These are phyloP conservation scores for Puccinia coronata DNA, from an alignment of 1,284 basidiomycete species.

Conservation along the genomic window DNA sequence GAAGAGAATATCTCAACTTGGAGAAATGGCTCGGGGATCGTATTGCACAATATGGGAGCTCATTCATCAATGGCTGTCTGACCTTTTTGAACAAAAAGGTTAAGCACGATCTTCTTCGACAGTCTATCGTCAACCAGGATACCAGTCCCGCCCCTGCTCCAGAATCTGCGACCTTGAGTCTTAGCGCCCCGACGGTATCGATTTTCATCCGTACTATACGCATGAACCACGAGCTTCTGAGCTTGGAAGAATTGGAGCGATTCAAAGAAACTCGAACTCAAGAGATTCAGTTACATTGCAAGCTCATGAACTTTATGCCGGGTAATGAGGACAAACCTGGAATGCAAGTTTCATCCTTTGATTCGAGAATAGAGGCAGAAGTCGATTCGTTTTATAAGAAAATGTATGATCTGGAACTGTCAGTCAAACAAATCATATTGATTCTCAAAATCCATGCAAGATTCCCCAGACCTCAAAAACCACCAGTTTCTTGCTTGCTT, in stretches of 20 bases:
- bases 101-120: slow-evolving; percentile 76
- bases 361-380: slow-evolving; percentile 84
- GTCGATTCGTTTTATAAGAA: slow-evolving; percentile 94
- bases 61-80: slow-evolving; percentile 83
- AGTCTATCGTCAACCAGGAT: slow-evolving; percentile 64
- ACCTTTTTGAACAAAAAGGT: slow-evolving; percentile 87
- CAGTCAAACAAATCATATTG: slow-evolving; percentile 88
- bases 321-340: slow-evolving; percentile 84
- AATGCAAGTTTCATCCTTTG: slow-evolving; percentile 82
- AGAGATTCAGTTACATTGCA: slow-evolving; percentile 92
- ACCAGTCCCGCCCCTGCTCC: slow-evolving; percentile 15
- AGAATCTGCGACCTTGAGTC: slow-evolving; percentile 76
- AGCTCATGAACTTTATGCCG: slow-evolving; percentile 92
- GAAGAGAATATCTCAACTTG: slow-evolving; percentile 88
- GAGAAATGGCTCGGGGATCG: slow-evolving; percentile 95
- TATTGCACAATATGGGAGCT: slow-evolving; percentile 74
- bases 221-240: slow-evolving; percentile 63
- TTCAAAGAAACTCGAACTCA: slow-evolving; percentile 90
- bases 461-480: slow-evolving; percentile 78
- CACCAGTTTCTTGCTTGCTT: slow-evolving; percentile 98
- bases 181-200: slow-evolving; percentile 82
- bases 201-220: slow-evolving; percentile 85
- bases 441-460: slow-evolving; percentile 82
- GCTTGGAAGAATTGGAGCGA: slow-evolving; percentile 74
- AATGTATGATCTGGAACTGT: slow-evolving; percentile 90